A percentile compares a stretch with the other conserved stretches of the same genome.
phyloP scores from a whole-genome alignment of 768 basidiomycete species.

The Collybia sordida region DNA sequence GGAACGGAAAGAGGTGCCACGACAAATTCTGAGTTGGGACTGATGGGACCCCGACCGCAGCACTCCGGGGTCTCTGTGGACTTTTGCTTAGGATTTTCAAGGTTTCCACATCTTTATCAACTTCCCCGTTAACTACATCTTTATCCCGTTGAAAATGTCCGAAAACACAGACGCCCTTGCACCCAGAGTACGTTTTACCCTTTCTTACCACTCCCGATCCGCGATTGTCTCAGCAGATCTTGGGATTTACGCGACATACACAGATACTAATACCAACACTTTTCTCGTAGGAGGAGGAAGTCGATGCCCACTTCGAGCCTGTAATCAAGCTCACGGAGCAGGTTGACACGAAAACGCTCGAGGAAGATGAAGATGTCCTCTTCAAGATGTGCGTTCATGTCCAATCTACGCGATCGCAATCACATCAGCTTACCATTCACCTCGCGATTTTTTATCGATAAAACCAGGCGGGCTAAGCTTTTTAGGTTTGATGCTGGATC shows the following conservation, averaged over 20 bases:
- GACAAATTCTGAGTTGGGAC: not conserved
- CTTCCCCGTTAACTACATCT: constrained; percentile 20
- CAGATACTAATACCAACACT: constrained; percentile 11
- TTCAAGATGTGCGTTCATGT: constrained; percentile 88
- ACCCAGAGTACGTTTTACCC: constrained; percentile 58
- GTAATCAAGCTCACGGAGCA: constrained; percentile 95
- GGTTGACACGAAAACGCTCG: constrained; percentile 91
- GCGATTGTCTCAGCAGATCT: constrained; percentile 5
- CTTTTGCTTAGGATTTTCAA: constrained; percentile 5
- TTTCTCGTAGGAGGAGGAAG: constrained; percentile 64
- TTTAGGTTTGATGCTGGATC: constrained; percentile 85
- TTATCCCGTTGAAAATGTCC: constrained; percentile 45
- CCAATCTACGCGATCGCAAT: constrained; percentile 35
- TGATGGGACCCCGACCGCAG: constrained; percentile 15
- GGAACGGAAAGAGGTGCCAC: not conserved
- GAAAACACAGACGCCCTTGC: constrained; percentile 64
- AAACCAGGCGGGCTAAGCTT: constrained; percentile 89
- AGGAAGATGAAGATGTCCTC: constrained; percentile 89
- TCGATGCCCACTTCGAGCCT: constrained; percentile 92
- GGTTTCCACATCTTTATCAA: constrained; percentile 4
- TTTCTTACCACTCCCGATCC: constrained; percentile 24
- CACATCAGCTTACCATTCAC: constrained; percentile 20
- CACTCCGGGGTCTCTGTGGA: constrained; percentile 15
- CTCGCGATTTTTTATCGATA: constrained; percentile 10
- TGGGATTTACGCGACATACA: constrained; percentile 11